Percentiles rank a stretch among this genome's conserved stretches.
phyloP scores from a whole-genome alignment of 73 alveolate species.

The Paramecium primaurelia region DNA sequence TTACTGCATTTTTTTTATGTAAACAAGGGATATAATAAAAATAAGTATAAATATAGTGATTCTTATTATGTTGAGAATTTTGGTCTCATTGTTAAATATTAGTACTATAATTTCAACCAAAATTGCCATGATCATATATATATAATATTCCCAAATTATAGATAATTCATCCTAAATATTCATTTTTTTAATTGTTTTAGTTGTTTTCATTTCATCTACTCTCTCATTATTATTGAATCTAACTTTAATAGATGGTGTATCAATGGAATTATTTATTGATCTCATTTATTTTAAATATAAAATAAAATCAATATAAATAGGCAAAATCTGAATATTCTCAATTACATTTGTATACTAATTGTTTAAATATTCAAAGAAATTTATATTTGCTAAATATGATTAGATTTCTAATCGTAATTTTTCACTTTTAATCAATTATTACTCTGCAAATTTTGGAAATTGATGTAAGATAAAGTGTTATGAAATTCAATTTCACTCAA shows the following conservation, averaged over 20 bases:
- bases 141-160: neutral
- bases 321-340: neutral
- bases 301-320: neutral
- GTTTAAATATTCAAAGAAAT: neutral
- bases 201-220: neutral
- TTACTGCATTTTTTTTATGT: neutral
- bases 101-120: neutral
- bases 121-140: neutral
- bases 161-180: neutral
- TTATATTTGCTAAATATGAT: neutral
- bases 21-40: neutral
- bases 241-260: neutral
- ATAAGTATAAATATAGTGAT: neutral
- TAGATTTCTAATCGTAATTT: neutral
- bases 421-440: neutral
- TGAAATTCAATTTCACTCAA: neutral
- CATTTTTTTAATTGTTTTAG: neutral
- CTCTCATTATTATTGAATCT: neutral
- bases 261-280: conserved; percentile 15
- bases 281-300: neutral
- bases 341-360: neutral
- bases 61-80: neutral
- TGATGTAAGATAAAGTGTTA: neutral
- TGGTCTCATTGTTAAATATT: neutral
- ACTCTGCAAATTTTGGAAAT: neutral